A percentile compares a stretch with the other conserved stretches of the same genome.
Conservation (phyloP, 495 filamentous ascomycete genomes). For the Hyaloscypha hepaticicola region DNA sequence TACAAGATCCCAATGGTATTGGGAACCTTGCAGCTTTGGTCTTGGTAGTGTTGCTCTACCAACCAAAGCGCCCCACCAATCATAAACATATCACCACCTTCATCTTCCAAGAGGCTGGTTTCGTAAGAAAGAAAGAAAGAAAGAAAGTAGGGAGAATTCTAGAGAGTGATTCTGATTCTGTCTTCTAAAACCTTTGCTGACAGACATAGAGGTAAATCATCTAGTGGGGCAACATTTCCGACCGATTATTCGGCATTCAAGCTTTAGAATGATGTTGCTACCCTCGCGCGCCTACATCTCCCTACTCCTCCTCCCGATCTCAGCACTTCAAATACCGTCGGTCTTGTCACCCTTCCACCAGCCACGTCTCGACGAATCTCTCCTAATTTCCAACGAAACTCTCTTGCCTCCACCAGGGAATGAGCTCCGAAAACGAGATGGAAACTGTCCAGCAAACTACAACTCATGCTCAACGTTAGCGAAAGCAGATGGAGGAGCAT, state of each 20-base stretch:
- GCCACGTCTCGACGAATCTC: slow-evolving; percentile 5
- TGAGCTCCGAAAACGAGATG: slow-evolving; percentile 31
- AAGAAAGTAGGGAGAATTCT: neutral
- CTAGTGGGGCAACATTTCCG: neutral
- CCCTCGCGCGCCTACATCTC: slow-evolving; percentile 1
- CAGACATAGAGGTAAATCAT: slow-evolving; percentile 4
- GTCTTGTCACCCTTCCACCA: slow-evolving; percentile 24
- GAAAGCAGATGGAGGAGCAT: slow-evolving; percentile 48
- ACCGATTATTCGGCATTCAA: neutral
- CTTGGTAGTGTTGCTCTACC: no score
- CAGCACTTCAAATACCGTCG: slow-evolving; percentile 28
- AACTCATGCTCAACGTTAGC: slow-evolving; percentile 47
- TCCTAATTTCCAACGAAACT: slow-evolving; percentile 19
- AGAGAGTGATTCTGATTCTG: slow-evolving; percentile 3
- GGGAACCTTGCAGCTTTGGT: no score
- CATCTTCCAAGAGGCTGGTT: no score
- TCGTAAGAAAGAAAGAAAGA: no score
- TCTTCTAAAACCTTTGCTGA: slow-evolving; percentile 5
- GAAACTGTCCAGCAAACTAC: slow-evolving; percentile 53
- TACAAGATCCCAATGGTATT: no score
- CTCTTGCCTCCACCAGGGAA: neutral
- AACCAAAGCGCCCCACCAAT: no score
- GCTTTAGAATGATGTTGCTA: slow-evolving; percentile 20
- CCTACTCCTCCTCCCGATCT: slow-evolving; percentile 20
- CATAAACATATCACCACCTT: no score